Conservation (phyloP, 208 protist genomes). For the Acanthamoeba triangularis region DNA sequence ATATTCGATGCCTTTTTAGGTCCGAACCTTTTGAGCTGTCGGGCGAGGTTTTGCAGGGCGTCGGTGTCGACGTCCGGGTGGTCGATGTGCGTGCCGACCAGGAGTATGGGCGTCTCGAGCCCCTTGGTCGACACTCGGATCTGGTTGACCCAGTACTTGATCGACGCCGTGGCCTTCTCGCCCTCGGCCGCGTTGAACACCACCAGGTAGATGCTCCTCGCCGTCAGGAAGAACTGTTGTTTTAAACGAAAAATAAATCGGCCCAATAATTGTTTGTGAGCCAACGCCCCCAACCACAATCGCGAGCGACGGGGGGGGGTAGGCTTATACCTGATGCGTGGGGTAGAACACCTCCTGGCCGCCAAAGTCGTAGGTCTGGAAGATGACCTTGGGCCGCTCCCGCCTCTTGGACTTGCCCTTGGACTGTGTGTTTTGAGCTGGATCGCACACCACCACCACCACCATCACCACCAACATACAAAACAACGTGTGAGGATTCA, state of each 20-base stretch:
- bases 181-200: conserved; percentile 77
- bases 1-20: neutral
- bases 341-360: conserved; percentile 77
- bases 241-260: neutral
- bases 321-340: neutral
- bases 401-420: conserved; percentile 16
- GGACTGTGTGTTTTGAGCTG: neutral
- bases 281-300: too few species aligned
- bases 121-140: conserved; percentile 55
- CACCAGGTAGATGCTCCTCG: conserved; percentile 72
- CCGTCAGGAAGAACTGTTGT: conserved; percentile 72
- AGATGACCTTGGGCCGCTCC: conserved; percentile 38
- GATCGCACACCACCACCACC: neutral
- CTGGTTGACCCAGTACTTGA: conserved; percentile 54
- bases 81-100: conserved; percentile 61
- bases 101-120: conserved; percentile 34
- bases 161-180: conserved; percentile 24
- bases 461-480: neutral
- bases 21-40: neutral
- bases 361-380: conserved; percentile 61
- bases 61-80: conserved; percentile 42
- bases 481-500: neutral
- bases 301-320: neutral
- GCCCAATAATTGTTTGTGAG: neutral
- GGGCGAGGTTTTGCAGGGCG: neutral